A percentile compares a stretch with the other conserved stretches of the same genome.
Evolutionary conservation across 169 alveolate genomes (phyloP).

Genomic region (Eimeria maxima): DNA sequence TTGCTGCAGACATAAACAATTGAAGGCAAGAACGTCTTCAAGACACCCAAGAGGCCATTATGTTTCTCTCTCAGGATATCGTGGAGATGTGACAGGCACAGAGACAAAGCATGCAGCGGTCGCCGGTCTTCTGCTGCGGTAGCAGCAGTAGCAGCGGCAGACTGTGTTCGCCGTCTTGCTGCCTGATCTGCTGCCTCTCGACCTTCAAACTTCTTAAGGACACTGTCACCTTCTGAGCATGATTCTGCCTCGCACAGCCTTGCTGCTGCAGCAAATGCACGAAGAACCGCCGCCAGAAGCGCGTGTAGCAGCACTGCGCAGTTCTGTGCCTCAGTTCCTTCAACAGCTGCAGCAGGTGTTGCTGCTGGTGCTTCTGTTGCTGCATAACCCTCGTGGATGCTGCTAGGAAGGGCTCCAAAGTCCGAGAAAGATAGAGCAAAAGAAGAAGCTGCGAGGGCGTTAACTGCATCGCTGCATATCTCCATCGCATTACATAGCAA

Average conservation of each 20-base stretch:
- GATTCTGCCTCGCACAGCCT: constrained; percentile 5
- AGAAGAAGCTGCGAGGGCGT: neutral
- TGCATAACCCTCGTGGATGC: neutral
- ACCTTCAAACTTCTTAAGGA: neutral
- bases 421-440: constrained; percentile 20
- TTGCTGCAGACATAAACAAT: neutral
- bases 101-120: constrained; percentile 33
- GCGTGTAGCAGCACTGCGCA: constrained; percentile 26
- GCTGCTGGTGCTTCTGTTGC: neutral
- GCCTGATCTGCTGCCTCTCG: neutral
- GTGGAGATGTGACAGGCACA: constrained; percentile 23
- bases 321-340: neutral
- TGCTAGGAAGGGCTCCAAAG: neutral
- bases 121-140: neutral
- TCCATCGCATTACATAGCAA: neutral
- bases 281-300: constrained; percentile 18
- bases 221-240: too few species aligned
- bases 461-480: constrained; percentile 13
- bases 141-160: neutral
- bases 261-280: constrained; percentile 62
- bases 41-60: neutral
- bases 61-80: neutral
- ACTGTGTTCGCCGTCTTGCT: neutral
- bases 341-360: neutral
- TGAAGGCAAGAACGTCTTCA: neutral